Conservation (phyloP, 768 basidiomycete species). For the Artomyces pyxidatus region DNA sequence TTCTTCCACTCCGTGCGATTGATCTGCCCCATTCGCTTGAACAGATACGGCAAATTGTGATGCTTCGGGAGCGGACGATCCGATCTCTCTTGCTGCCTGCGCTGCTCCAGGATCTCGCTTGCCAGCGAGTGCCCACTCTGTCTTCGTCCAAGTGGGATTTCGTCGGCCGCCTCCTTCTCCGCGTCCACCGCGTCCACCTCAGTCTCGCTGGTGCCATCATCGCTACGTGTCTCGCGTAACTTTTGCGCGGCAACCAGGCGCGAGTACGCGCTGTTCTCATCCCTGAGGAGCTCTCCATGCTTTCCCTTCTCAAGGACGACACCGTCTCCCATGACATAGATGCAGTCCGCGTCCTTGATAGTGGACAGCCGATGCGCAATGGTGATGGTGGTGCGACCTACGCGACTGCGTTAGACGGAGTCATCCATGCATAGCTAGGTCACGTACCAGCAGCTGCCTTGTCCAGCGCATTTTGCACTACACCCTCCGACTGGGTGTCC, state of each 20-base stretch:
- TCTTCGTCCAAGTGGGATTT: conserved; percentile 44
- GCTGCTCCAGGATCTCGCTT: conserved; percentile 51
- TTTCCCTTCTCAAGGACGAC: conserved; percentile 35
- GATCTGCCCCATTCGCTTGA: conserved; percentile 56
- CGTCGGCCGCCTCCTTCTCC: conserved; percentile 47
- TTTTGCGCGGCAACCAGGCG: conserved; percentile 69
- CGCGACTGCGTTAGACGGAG: too few relatives aligned
- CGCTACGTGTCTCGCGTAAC: conserved; percentile 43
- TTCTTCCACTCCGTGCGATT: conserved; percentile 46
- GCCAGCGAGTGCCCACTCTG: conserved; percentile 52
- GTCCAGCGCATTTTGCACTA: conserved; percentile 47
- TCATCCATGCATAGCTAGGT: too few relatives aligned
- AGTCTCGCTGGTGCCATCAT: conserved; percentile 9
- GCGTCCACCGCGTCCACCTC: conserved; percentile 33
- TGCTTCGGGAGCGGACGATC: conserved; percentile 26
- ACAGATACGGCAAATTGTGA: conserved; percentile 47
- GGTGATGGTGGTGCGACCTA: conserved; percentile 27
- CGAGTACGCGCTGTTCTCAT: conserved; percentile 54
- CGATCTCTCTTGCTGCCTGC: conserved; percentile 16
- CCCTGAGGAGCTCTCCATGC: conserved; percentile 30
- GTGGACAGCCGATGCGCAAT: conserved; percentile 28
- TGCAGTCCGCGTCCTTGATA: conserved; percentile 32
- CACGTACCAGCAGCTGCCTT: conserved; percentile 36
- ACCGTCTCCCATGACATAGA: conserved; percentile 39
- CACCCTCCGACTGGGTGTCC: conserved; percentile 41